A percentile compares a stretch with the other conserved stretches of the same genome.
Conservation (phyloP, 164 flowering plant genomes). For the Stephania japonica region DNA sequence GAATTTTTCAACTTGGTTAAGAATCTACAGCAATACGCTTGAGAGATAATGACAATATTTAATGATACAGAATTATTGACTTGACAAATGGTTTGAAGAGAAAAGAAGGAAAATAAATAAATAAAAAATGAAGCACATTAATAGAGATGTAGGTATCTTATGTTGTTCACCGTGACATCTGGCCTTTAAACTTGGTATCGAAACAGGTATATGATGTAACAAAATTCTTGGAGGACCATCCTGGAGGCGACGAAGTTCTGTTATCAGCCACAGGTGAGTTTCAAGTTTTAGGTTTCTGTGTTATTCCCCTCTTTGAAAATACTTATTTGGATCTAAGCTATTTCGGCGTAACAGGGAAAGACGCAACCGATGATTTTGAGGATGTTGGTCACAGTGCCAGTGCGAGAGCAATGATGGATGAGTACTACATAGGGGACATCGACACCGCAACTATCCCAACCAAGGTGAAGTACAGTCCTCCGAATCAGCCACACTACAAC, state of each 20-base stretch:
- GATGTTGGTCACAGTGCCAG: constrained; percentile 72
- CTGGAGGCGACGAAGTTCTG: constrained; percentile 67
- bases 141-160: not conserved
- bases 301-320: not conserved
- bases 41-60: not conserved
- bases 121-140: not conserved
- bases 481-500: constrained; percentile 51
- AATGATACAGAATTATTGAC: not conserved
- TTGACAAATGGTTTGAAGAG: not conserved
- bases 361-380: constrained; percentile 84
- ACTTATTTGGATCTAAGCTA: not conserved
- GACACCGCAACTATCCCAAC: constrained; percentile 42
- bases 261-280: constrained; percentile 51
- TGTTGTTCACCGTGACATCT: not conserved
- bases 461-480: constrained; percentile 40
- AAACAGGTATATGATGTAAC: constrained; percentile 68
- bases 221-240: constrained; percentile 64
- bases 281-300: not conserved
- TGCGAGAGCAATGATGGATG: constrained; percentile 63
- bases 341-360: constrained; percentile 50
- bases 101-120: not conserved
- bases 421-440: constrained; percentile 54
- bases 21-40: not conserved
- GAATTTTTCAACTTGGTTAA: not conserved
- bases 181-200: not conserved